phyloP scores from a whole-genome alignment of 1,284 basidiomycete species.

The Ganoderma lingzhi region DNA sequence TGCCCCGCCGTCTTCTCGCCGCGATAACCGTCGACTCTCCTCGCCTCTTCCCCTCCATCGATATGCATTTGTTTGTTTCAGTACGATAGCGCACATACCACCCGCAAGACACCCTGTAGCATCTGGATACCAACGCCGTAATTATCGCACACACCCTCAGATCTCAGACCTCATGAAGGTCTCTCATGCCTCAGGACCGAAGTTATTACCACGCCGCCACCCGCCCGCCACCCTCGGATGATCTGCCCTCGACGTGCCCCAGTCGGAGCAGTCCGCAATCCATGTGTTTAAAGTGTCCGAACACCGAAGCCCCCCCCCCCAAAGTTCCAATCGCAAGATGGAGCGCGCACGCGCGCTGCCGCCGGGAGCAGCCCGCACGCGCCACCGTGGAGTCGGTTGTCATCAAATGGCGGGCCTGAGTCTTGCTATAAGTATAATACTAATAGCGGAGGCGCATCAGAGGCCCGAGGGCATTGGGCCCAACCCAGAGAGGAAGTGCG shows the following conservation, averaged over 20 bases:
- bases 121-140: slow-evolving; percentile 25
- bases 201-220: no score
- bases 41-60: slow-evolving; percentile 6
- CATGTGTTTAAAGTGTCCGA: not conserved
- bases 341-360: not conserved
- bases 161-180: not conserved
- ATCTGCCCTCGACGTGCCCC: not conserved
- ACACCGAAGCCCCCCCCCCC: not conserved
- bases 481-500: not conserved
- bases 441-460: not conserved
- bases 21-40: not conserved
- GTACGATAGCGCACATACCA: slow-evolving; percentile 9
- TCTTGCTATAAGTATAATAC: no score
- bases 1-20: not conserved
- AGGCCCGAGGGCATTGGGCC: not conserved
- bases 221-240: not conserved
- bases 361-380: not conserved
- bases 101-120: slow-evolving; percentile 27
- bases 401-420: slow-evolving; percentile 1
- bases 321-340: not conserved
- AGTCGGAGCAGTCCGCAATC: not conserved
- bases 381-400: not conserved
- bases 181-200: no score
- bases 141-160: slow-evolving; percentile 11
- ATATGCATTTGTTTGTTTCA: slow-evolving; percentile 20